Evolutionary conservation across 23 red algal genomes (phyloP).

Genomic region (Gracilaria gracilis): DNA sequence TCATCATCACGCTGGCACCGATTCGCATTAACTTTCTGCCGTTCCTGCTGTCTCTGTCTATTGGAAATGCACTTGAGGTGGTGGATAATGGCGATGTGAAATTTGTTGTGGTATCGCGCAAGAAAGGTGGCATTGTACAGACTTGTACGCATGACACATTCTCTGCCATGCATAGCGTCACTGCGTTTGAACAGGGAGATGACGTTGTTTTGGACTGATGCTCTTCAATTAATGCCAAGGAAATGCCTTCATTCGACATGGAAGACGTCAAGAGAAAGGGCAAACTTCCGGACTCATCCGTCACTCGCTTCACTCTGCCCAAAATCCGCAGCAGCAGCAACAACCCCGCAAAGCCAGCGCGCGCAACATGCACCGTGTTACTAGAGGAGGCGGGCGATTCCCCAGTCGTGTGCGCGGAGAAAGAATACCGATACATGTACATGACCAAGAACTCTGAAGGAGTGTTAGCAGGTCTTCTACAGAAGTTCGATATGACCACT

Average conservation of each 20-base stretch:
- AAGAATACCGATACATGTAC: no score
- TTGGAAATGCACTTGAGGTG: not conserved
- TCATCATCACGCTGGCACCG: no score
- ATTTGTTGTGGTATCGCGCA: conserved; percentile 11
- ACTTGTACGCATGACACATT: not conserved
- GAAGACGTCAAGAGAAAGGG: conserved; percentile 8
- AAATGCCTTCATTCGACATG: not conserved
- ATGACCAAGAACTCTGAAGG: no score
- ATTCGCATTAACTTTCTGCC: no score
- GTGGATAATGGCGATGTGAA: not conserved
- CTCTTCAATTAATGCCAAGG: not conserved
- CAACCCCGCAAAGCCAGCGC: no score
- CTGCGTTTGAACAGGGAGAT: conserved; percentile 6
- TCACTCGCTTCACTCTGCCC: not conserved
- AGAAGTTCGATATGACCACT: no score
- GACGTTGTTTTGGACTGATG: no score
- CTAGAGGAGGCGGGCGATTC: no score
- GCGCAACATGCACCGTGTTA: no score
- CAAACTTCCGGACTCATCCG: not conserved
- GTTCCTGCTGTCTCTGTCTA: conserved; percentile 8
- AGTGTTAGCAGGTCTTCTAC: no score
- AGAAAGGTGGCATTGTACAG: not conserved
- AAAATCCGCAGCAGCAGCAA: no score
- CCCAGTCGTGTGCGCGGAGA: no score
- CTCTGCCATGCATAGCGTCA: conserved; percentile 14